These are phyloP conservation scores for Ophiobolus disseminans DNA, from an alignment of 2,329 filamentous ascomycete genomes.

Conservation along the genomic window DNA sequence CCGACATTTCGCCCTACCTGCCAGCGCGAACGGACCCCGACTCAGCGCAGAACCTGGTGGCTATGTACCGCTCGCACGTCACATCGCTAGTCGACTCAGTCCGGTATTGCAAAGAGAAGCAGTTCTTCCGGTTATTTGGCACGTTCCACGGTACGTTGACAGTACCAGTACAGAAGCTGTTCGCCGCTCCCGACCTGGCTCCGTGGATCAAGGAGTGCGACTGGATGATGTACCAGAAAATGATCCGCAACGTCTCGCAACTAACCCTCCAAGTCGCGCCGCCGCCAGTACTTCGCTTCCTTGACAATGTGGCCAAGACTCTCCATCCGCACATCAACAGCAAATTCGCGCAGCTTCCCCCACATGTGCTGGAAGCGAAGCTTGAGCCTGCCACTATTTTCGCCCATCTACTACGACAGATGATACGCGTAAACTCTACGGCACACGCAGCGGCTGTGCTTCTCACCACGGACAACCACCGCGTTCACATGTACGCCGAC, in stretches of 20 bases:
- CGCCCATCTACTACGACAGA: slow-evolving; percentile 81
- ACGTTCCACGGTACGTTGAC: slow-evolving; percentile 97
- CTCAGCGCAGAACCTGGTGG: slow-evolving; percentile 82
- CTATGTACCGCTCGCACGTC: slow-evolving; percentile 91
- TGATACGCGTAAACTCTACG: slow-evolving; percentile 88
- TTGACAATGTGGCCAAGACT: slow-evolving; percentile 83
- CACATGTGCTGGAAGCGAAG: slow-evolving; percentile 86
- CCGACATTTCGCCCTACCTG: slow-evolving; percentile 82
- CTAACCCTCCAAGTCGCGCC: slow-evolving; percentile 91
- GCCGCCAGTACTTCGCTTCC: slow-evolving; percentile 82
- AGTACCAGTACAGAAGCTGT: slow-evolving; percentile 92
- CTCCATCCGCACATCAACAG: slow-evolving; percentile 82
- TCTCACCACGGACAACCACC: slow-evolving; percentile 85
- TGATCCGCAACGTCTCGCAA: slow-evolving; percentile 90
- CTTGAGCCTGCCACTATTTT: slow-evolving; percentile 89
- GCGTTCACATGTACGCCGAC: slow-evolving; percentile 94
- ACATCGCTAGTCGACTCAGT: slow-evolving; percentile 95
- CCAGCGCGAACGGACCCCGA: slow-evolving; percentile 84
- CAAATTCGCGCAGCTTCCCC: slow-evolving; percentile 83
- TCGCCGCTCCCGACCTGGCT: slow-evolving; percentile 80
- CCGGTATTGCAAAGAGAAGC: slow-evolving; percentile 94
- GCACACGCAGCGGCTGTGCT: slow-evolving; percentile 94
- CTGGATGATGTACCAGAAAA: slow-evolving; percentile 93
- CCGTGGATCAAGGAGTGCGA: slow-evolving; percentile 97
- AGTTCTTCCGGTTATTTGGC: slow-evolving; percentile 92